Evolutionary conservation across 495 filamentous ascomycete genomes (phyloP).

Genomic region (Xylaria sp.): DNA sequence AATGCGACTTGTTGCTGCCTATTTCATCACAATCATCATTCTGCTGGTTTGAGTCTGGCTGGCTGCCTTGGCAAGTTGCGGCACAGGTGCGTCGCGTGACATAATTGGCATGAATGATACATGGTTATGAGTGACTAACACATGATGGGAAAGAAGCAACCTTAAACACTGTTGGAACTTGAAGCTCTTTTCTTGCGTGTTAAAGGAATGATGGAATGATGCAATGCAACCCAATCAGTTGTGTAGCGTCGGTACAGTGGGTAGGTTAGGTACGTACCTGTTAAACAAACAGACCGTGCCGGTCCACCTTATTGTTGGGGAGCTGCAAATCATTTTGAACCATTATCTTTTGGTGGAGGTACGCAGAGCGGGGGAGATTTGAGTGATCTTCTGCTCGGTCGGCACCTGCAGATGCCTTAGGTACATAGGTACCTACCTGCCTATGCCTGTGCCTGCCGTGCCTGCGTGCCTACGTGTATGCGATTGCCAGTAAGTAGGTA

Average conservation of each 20-base stretch:
- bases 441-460: too few species aligned
- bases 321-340: constrained; percentile 15
- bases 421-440: too few species aligned
- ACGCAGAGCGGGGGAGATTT: background rate
- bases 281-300: background rate
- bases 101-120: background rate
- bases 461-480: too few species aligned
- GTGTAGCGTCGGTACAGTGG: background rate
- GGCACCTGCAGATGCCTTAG: background rate
- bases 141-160: background rate
- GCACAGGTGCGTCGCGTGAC: background rate
- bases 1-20: background rate
- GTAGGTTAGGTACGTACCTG: constrained; percentile 9
- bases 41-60: background rate
- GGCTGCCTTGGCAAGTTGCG: background rate
- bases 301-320: background rate
- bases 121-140: background rate
- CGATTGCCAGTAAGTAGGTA: background rate
- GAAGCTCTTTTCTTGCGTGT: constrained; percentile 7
- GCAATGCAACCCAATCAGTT: constrained; percentile 16
- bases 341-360: constrained; percentile 2
- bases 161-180: background rate
- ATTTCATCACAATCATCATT: background rate
- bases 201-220: constrained; percentile 9
- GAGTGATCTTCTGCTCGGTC: too few species aligned